These are phyloP conservation scores for Aurantiochytrium sp. DNA, from an alignment of 108 stramenopile species.

Conservation along the genomic window DNA sequence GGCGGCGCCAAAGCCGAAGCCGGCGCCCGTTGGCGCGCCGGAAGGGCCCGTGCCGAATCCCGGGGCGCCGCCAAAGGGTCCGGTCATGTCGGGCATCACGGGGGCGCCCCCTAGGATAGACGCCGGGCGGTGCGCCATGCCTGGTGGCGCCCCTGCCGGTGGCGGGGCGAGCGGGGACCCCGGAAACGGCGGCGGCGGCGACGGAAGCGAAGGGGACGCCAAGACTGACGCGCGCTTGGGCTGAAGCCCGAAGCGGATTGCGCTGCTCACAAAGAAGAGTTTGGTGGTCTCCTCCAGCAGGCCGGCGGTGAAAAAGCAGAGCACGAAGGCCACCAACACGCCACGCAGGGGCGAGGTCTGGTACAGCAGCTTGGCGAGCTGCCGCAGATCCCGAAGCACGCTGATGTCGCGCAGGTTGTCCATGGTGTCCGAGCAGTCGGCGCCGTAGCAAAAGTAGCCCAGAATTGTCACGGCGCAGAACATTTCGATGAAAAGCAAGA, in stretches of 20 bases:
- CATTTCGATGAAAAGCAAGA: neutral
- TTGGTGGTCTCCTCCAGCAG: neutral
- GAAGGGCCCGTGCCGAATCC: too few relatives aligned
- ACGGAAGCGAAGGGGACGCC: neutral
- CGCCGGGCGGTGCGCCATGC: too few relatives aligned
- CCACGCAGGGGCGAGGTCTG: neutral
- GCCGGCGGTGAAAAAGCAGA: slow-evolving; percentile 13
- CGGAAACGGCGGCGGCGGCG: too few relatives aligned
- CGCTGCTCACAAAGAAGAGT: neutral
- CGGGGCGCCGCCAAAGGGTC: too few relatives aligned
- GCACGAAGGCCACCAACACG: neutral
- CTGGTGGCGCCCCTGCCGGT: too few relatives aligned
- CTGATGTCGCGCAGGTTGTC: neutral
- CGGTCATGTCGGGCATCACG: too few relatives aligned
- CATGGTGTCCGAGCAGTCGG: neutral
- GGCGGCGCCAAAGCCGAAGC: neutral
- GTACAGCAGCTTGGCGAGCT: neutral
- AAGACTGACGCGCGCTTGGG: neutral
- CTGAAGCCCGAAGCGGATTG: neutral
- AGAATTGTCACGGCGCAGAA: neutral
- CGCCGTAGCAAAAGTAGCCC: neutral
- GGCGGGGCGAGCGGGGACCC: too few relatives aligned
- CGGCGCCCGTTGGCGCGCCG: too few relatives aligned
- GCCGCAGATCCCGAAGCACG: neutral
- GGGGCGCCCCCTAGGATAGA: too few relatives aligned